Percentiles rank a stretch among this genome's conserved stretches.
Evolutionary conservation across 441 rosid genomes (phyloP).

Genomic region (Brassica hybrid): DNA sequence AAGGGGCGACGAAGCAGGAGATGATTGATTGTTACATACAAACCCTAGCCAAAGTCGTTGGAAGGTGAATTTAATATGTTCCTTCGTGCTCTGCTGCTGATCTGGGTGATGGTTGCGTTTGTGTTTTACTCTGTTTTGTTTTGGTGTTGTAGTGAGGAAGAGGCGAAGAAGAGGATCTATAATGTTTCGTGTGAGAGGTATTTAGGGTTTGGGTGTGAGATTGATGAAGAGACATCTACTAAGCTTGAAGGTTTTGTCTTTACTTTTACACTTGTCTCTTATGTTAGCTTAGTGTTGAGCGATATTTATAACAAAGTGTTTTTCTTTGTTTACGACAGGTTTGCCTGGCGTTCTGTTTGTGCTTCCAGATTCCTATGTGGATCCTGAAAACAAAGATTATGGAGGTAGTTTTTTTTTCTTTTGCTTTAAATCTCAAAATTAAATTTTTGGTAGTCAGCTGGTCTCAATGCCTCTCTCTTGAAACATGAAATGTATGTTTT

Average conservation of each 20-base stretch:
- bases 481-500: neutral
- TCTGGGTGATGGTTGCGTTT: neutral
- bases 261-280: neutral
- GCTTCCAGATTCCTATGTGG: conserved; percentile 93
- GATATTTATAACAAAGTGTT: neutral
- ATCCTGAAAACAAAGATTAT: conserved; percentile 87
- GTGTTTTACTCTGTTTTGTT: neutral
- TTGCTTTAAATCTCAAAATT: neutral
- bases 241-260: conserved; percentile 76
- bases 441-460: conserved; percentile 1
- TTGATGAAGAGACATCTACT: conserved; percentile 94
- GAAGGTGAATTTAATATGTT: conserved; percentile 43
- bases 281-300: neutral
- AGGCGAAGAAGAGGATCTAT: conserved; percentile 86
- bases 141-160: conserved; percentile 67
- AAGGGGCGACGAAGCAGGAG: conserved; percentile 85
- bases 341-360: conserved; percentile 90
- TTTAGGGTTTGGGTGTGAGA: conserved; percentile 92
- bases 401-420: conserved; percentile 52
- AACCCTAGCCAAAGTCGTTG: conserved; percentile 81
- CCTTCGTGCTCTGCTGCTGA: neutral
- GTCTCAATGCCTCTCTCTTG: conserved; percentile 2
- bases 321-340: conserved; percentile 50
- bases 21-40: conserved; percentile 91
- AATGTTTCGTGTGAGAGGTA: conserved; percentile 96